phyloP scores from a whole-genome alignment of 2,329 filamentous ascomycete species.

The Exophiala mesophila region DNA sequence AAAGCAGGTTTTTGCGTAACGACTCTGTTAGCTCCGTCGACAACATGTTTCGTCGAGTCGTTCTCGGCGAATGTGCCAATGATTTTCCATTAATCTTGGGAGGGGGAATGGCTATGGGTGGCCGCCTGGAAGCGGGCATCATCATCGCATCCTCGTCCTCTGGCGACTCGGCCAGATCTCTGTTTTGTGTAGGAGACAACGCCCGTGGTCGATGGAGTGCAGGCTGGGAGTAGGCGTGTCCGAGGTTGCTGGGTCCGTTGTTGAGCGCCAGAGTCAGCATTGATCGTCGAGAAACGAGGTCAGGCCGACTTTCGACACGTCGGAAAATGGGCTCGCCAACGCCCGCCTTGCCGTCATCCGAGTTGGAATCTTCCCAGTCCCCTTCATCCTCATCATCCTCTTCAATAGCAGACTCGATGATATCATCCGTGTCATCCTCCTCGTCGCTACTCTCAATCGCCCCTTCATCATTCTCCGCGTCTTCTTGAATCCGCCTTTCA shows the following conservation, averaged over 20 bases:
- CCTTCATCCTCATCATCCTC: constrained; percentile 59
- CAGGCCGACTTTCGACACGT: constrained; percentile 80
- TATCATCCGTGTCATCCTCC: constrained; percentile 58
- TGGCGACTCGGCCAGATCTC: constrained; percentile 45
- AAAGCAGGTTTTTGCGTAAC: constrained; percentile 82
- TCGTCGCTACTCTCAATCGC: constrained; percentile 57
- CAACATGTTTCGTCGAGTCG: constrained; percentile 91
- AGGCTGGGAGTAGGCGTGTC: constrained; percentile 35
- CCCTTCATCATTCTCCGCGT: constrained; percentile 49
- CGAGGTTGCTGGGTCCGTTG: constrained; percentile 16
- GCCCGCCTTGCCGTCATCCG: constrained; percentile 75
- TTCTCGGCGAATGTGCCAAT: constrained; percentile 79
- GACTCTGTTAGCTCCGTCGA: constrained; percentile 91
- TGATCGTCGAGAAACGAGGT: constrained; percentile 79
- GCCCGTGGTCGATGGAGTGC: constrained; percentile 51
- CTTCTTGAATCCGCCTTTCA: constrained; percentile 60
- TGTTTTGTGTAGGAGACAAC: constrained; percentile 57
- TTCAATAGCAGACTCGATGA: constrained; percentile 79
- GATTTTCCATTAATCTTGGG: constrained; percentile 31
- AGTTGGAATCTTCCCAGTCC: constrained; percentile 62
- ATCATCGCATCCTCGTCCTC: constrained; percentile 39
- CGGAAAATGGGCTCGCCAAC: constrained; percentile 79
- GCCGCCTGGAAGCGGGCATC: constrained; percentile 21
- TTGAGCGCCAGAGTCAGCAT: constrained; percentile 86
- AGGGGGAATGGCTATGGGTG: constrained; percentile 22